A percentile compares a stretch with the other conserved stretches of the same genome.
Conservation (phyloP, 192 early-diverging fungal species). For the Rhizoclosmatium globosum region DNA sequence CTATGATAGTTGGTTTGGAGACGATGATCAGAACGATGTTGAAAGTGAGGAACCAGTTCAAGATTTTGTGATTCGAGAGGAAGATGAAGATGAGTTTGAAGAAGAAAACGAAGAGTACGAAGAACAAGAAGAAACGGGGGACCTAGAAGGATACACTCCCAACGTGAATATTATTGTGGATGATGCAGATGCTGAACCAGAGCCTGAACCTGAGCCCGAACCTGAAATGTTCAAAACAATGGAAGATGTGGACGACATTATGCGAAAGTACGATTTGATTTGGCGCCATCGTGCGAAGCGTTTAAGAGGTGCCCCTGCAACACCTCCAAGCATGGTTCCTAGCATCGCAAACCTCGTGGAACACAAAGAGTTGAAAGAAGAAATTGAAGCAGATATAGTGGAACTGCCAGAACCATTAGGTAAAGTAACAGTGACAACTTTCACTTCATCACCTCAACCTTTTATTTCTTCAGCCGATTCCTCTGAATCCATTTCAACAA, state of each 20-base stretch:
- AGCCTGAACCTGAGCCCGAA: constrained; percentile 6
- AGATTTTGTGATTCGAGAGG: constrained; percentile 28
- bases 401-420: background rate
- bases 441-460: background rate
- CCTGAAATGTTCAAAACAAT: constrained; percentile 25
- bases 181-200: background rate
- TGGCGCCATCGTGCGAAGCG: constrained; percentile 31
- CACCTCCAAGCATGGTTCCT: background rate
- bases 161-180: background rate
- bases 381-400: background rate
- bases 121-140: background rate
- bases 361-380: background rate
- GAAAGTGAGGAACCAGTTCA: background rate
- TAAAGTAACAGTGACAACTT: background rate
- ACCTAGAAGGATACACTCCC: background rate
- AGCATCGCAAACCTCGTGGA: background rate
- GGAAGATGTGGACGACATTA: constrained; percentile 47
- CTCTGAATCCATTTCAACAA: background rate
- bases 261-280: constrained; percentile 45
- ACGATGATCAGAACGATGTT: background rate
- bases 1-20: constrained; percentile 15
- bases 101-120: constrained; percentile 1
- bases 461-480: background rate
- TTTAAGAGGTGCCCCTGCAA: constrained; percentile 33
- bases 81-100: constrained; percentile 27